Conservation (phyloP, 2,329 filamentous ascomycete species). For the Teratosphaeriaceae sp. region DNA sequence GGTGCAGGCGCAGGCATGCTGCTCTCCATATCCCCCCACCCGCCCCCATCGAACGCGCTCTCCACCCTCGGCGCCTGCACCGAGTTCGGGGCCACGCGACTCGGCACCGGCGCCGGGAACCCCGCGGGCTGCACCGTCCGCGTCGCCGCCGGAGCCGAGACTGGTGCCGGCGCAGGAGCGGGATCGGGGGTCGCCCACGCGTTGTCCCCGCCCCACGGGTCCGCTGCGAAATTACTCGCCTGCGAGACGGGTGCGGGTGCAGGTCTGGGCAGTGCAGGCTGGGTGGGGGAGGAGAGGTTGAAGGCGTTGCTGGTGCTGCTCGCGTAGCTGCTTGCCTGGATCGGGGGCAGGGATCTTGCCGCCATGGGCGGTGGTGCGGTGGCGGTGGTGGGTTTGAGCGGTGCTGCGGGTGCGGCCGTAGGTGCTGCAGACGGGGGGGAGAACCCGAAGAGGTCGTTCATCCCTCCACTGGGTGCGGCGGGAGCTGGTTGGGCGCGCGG, state of each 20-base stretch:
- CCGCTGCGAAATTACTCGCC: conserved; percentile 51
- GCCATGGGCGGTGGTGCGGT: conserved; percentile 33
- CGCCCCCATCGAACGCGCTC: conserved; percentile 41
- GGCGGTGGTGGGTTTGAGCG: conserved; percentile 29
- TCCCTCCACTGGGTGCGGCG: conserved; percentile 44
- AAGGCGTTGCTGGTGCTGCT: conserved; percentile 64
- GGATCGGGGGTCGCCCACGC: conserved; percentile 68
- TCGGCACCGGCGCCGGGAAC: conserved; percentile 28
- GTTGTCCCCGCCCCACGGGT: conserved; percentile 77
- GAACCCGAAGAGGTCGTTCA: conserved; percentile 81
- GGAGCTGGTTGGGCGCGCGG: conserved; percentile 42
- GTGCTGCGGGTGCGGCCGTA: conserved; percentile 31
- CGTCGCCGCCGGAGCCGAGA: conserved; percentile 23
- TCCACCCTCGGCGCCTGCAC: conserved; percentile 24
- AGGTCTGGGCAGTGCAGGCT: conserved; percentile 29
- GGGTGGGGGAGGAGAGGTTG: conserved; percentile 57
- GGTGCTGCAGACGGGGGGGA: conserved; percentile 35
- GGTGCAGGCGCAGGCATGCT: conserved; percentile 23
- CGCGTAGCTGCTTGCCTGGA: conserved; percentile 32
- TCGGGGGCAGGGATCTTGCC: conserved; percentile 26
- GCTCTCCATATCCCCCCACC: conserved; percentile 62
- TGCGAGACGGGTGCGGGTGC: conserved; percentile 32
- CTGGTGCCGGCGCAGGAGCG: conserved; percentile 30
- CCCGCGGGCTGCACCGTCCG: not conserved
- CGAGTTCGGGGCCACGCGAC: conserved; percentile 35